Base-by-base conservation (phyloP, 768 basidiomycete genomes). In the Hypholoma sublateritium region DNA sequence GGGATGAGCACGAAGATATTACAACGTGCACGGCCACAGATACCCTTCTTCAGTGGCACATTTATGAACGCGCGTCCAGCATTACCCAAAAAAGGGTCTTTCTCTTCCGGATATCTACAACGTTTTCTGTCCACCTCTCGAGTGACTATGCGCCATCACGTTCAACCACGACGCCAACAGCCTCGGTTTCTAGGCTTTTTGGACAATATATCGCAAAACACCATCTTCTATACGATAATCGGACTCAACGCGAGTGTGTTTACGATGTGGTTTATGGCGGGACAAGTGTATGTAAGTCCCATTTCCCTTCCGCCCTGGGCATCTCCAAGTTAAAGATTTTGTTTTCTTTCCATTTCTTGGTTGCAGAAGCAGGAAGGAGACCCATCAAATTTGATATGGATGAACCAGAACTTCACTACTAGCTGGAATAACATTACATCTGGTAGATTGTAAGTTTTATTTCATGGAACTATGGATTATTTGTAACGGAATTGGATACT, bases 181-280 rank as follows among this genome's bases (percentile, higher is more conserved):
- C 14, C 37, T 22, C 28, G 28, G 13, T 69, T 73, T 43, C 61
- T 74, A 41, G 66, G 64, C 12, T 77, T 78, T 58, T 68, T 90
- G 35, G 78, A 89, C 64, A 68, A 70, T 2, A 75, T 91, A 3
- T 84, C 89, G 9, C 61, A 73, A 59, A 72, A 80, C 48, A 58
- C 69, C 59, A 69, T 91, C 28, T 78, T 91, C 63, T 88, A 78
- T 67, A 77, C 83, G 5, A 84, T 93, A 48, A 76, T 93, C 14
- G 83, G 74, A 3, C 59, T 84, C 57, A 92, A 92, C 59, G 82
- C 77, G 2, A 70, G 71, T 2, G 82, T 93, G 0, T 93, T 85
- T 61, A 68, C 69, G 16, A 73, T 80, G 56, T 91, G 87, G 87
- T 74, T 73, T 59, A 73, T 72, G 73, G 76, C 79, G 2, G 61